These are phyloP conservation scores for Chaetomium tenue DNA, from an alignment of 495 filamentous ascomycete genomes.

Conservation along the genomic window DNA sequence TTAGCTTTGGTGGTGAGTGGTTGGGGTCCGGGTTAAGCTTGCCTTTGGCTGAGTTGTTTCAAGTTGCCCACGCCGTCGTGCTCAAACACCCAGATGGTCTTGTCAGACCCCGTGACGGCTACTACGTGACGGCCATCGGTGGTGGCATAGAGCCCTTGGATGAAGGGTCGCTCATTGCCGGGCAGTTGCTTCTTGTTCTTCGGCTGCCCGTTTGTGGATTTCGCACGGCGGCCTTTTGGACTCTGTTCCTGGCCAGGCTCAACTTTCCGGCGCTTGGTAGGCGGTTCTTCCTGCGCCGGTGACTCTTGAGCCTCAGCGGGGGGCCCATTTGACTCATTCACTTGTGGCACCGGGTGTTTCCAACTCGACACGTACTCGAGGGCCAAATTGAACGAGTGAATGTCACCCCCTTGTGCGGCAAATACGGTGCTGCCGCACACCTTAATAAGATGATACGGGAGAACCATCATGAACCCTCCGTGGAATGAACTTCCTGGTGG, in stretches of 20 bases:
- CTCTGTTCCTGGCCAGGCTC: slow-evolving; percentile 20
- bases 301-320: slow-evolving; percentile 17
- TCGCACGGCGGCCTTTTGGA: slow-evolving; percentile 14
- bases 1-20: slow-evolving; percentile 10
- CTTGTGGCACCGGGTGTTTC: slow-evolving; percentile 36
- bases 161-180: slow-evolving; percentile 34
- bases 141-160: slow-evolving; percentile 59
- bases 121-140: slow-evolving; percentile 64
- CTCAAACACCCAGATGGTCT: slow-evolving; percentile 78
- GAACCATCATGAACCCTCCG: slow-evolving; percentile 25
- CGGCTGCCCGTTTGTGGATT: neutral
- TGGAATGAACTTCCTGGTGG: neutral
- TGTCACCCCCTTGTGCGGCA: slow-evolving; percentile 43
- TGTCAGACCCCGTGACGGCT: slow-evolving; percentile 83
- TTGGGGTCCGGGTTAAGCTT: slow-evolving; percentile 24
- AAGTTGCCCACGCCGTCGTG: slow-evolving; percentile 60
- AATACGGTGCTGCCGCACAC: slow-evolving; percentile 40
- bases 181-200: slow-evolving; percentile 23
- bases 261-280: slow-evolving; percentile 34
- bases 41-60: slow-evolving; percentile 71
- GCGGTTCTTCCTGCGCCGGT: slow-evolving; percentile 32
- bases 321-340: slow-evolving; percentile 13
- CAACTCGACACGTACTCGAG: slow-evolving; percentile 42
- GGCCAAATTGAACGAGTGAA: slow-evolving; percentile 42
- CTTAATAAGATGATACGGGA: slow-evolving; percentile 47